Evolutionary conservation across 1,284 basidiomycete genomes (phyloP).

Genomic region (Cutaneotrichosporon daszewskae): DNA sequence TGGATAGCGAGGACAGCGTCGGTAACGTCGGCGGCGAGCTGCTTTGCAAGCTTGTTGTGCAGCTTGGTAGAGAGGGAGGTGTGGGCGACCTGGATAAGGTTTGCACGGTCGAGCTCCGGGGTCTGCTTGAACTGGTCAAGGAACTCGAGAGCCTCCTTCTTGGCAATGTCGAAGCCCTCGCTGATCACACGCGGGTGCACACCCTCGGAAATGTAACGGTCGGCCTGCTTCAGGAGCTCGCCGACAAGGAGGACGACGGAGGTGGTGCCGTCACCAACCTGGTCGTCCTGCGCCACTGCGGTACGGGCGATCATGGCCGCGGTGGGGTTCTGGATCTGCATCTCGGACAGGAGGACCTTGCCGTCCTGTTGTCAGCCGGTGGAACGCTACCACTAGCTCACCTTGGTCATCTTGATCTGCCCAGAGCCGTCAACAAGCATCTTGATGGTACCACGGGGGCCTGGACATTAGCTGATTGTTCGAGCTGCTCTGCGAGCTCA

Average conservation of each 20-base stretch:
- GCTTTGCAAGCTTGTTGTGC: conserved; percentile 71
- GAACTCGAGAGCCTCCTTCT: conserved; percentile 86
- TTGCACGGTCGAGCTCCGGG: conserved; percentile 71
- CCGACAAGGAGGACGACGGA: conserved; percentile 96
- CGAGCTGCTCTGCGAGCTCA: background rate
- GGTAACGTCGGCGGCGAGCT: conserved; percentile 86
- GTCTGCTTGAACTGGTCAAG: conserved; percentile 81
- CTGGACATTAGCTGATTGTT: conserved; percentile 48
- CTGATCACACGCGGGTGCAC: conserved; percentile 95
- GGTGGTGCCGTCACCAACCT: conserved; percentile 98
- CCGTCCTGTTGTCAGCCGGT: conserved; percentile 58
- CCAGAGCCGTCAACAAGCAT: conserved; percentile 99
- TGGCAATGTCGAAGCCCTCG: conserved; percentile 94
- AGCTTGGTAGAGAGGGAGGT: conserved; percentile 95
- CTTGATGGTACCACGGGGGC: conserved; percentile 92
- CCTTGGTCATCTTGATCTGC: conserved; percentile 99
- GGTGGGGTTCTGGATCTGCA: conserved; percentile 98
- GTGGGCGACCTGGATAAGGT: conserved; percentile 85
- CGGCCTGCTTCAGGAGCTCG: conserved; percentile 94
- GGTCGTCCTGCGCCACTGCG: conserved; percentile 97
- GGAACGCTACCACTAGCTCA: conserved; percentile 19
- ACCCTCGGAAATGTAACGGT: conserved; percentile 96
- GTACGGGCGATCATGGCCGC: conserved; percentile 99
- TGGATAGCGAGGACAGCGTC: conserved; percentile 91
- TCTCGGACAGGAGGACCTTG: conserved; percentile 96